Evolutionary conservation across 345 rosid genomes (phyloP).

Genomic region (Psidium guajava): DNA sequence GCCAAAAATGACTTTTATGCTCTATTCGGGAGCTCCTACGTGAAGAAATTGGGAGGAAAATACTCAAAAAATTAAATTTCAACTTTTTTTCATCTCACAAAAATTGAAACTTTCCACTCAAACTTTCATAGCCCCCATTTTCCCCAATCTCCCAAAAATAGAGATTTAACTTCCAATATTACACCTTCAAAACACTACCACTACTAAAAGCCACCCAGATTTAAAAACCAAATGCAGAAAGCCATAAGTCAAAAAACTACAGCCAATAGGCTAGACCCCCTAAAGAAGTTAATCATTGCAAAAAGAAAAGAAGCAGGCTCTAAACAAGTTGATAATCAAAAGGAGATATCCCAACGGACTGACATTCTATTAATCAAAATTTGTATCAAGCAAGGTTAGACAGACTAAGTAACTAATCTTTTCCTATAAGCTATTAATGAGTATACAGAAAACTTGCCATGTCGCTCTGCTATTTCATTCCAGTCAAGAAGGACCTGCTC

Average conservation of each 20-base stretch:
- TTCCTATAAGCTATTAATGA: background rate
- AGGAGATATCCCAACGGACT: background rate
- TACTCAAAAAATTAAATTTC: background rate
- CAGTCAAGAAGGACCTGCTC: slow-evolving; percentile 87
- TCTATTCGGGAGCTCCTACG: background rate
- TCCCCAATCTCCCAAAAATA: background rate
- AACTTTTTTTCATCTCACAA: background rate
- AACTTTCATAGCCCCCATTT: background rate
- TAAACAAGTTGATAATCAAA: background rate
- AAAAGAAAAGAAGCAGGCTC: background rate
- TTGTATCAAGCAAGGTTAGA: background rate
- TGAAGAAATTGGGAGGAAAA: background rate
- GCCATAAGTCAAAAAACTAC: background rate
- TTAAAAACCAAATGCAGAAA: background rate
- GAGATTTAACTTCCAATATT: background rate
- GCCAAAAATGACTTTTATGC: background rate
- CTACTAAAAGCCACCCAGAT: background rate
- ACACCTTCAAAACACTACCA: background rate
- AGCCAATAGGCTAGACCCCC: background rate
- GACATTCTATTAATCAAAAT: background rate
- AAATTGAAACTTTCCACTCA: background rate
- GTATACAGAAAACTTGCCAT: slow-evolving; percentile 32
- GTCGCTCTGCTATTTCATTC: slow-evolving; percentile 71
- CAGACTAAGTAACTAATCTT: background rate
- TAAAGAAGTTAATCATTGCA: background rate